These are phyloP conservation scores for Aristolochia californica DNA, from an alignment of 164 flowering plant genomes.

Conservation along the genomic window DNA sequence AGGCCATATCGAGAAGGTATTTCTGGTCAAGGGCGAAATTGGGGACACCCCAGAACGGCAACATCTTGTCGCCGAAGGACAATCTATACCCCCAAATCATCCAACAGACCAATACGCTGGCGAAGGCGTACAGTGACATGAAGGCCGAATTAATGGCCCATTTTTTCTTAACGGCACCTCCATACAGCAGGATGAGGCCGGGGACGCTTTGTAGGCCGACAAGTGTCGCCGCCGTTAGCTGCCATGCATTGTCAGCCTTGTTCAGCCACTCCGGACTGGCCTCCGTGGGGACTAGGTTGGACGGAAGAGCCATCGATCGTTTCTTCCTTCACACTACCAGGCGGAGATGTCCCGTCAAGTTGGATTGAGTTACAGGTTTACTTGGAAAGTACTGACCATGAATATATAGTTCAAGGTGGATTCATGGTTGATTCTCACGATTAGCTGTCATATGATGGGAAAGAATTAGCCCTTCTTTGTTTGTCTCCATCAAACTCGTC, in stretches of 20 bases:
- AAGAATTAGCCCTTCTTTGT: background rate
- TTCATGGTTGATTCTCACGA: constrained; percentile 21
- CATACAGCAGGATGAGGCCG: constrained; percentile 32
- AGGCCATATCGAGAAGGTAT: constrained; percentile 12
- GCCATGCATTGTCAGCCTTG: constrained; percentile 44
- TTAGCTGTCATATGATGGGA: constrained; percentile 12
- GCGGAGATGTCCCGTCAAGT: background rate
- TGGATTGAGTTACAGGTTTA: background rate
- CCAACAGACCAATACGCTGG: constrained; percentile 29
- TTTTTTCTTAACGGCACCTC: constrained; percentile 34
- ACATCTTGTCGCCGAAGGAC: constrained; percentile 21
- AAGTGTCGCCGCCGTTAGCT: constrained; percentile 32
- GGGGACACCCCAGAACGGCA: constrained; percentile 22
- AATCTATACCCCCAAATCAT: constrained; percentile 29
- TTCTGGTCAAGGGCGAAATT: constrained; percentile 7
- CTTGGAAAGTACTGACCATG: background rate
- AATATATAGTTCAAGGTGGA: background rate
- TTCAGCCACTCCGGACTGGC: constrained; percentile 32
- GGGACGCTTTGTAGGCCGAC: constrained; percentile 41
- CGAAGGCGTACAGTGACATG: constrained; percentile 35
- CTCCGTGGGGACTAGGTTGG: constrained; percentile 13
- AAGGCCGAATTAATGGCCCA: constrained; percentile 37
- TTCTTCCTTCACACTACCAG: background rate
- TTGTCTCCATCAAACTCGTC: background rate
- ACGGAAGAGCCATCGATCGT: constrained; percentile 6